Evolutionary conservation across 306 rosid genomes (phyloP).

Genomic region (Oxytropis ochrocephala): DNA sequence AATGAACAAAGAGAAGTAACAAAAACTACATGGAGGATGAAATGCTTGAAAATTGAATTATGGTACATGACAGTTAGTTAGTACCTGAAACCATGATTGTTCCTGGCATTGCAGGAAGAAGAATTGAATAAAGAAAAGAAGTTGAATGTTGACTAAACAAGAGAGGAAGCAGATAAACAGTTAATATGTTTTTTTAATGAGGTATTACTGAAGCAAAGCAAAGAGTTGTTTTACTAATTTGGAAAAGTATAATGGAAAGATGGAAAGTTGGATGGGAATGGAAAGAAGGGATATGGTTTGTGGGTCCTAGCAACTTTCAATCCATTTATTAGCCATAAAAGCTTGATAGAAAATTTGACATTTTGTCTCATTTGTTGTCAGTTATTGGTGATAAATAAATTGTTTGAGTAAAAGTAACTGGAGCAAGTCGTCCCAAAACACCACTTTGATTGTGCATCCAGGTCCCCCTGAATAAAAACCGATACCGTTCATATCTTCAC

Average conservation of each 20-base stretch:
- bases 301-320: conserved; percentile 30
- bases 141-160: background rate
- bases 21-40: background rate
- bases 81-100: conserved; percentile 81
- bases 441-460: no score
- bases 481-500: background rate
- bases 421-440: background rate
- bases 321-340: conserved; percentile 27
- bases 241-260: conserved; percentile 13
- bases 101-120: conserved; percentile 76
- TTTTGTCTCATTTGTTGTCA: conserved; percentile 6
- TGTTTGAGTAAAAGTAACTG: background rate
- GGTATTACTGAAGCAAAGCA: background rate
- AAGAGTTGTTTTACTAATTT: background rate
- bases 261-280: conserved; percentile 21
- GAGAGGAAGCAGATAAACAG: background rate
- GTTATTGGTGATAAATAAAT: background rate
- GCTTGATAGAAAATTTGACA: conserved; percentile 11
- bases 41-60: conserved; percentile 1
- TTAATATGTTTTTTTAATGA: background rate
- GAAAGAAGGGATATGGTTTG: conserved; percentile 29
- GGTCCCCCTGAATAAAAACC: no score
- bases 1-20: background rate
- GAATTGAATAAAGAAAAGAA: background rate
- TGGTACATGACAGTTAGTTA: background rate